Base-by-base conservation (phyloP, 140 eudicot species). In the Ambrosia hybrid region DNA sequence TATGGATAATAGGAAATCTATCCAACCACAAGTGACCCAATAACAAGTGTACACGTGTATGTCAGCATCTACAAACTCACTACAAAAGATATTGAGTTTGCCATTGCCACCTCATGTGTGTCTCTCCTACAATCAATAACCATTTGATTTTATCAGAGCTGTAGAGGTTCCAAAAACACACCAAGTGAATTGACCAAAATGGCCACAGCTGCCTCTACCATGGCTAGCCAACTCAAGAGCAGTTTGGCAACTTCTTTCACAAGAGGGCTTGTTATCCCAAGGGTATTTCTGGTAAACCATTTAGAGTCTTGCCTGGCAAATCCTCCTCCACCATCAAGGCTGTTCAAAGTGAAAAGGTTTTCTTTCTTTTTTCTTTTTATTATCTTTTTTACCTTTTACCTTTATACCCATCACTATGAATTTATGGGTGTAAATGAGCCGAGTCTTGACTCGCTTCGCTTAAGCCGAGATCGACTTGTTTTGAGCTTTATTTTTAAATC, bases 161-260 rank as follows among this genome's bases (percentile, higher is more conserved):
- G 34, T n/a, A 63, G 51, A 65, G 72, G 34, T 51, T 39, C 60
- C n/a, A 38, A 60, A 68, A 6, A 4, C 14, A 55, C 5, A 65
- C 15, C 26, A 39, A 70, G 69, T 55, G 60, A 57, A 72, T 78
- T 65, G 74, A 72, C 68, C 48, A 82, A 73, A 72, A 68, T 74
- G 77, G 78, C 80, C 65, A 77, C 71, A 48, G 14, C 81, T 51
- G 56, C 83, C 39, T 85, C 95, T 41, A 77, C 96, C 70, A 93
- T 90, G 93, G 85, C 97, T 41, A 93, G 90, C 91, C 96, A 89
- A 70, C 88, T 93, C 21, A 87, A 85, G 84, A 83, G 84, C 75
- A 83, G 82, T 48, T 75, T 84, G 70, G 76, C 88, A 38, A 66
- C 94, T 53, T 76, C 89, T 17, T 73, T 81, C 1, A 66, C 67